Conservation (phyloP, 441 rosid genomes). For the Sinapis alba region DNA sequence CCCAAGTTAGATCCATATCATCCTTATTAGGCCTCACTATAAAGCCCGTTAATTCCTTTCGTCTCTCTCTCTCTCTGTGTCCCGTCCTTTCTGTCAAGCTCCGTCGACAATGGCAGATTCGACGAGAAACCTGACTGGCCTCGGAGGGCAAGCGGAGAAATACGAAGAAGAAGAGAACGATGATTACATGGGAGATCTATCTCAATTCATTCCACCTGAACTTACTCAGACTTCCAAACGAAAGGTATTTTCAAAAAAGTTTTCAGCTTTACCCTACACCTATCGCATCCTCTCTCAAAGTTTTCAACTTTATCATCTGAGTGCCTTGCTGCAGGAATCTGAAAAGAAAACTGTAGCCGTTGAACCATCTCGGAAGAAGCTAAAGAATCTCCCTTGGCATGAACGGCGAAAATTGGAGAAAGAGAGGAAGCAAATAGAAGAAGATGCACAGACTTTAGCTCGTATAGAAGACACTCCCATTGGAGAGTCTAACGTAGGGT, state of each 20-base stretch:
- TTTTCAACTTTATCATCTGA: not conserved
- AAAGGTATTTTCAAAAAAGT: slow-evolving; percentile 21
- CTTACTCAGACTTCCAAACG: slow-evolving; percentile 45
- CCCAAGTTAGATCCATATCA: not conserved
- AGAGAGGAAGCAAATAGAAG: slow-evolving; percentile 78
- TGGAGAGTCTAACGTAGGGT: slow-evolving; percentile 78
- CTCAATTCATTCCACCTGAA: slow-evolving; percentile 64
- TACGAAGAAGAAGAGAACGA: slow-evolving; percentile 40
- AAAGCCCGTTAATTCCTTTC: not conserved
- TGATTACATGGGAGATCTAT: slow-evolving; percentile 88
- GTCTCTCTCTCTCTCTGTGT: not conserved
- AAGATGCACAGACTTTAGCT: slow-evolving; percentile 76
- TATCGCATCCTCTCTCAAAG: not conserved
- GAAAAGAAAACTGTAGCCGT: slow-evolving; percentile 31
- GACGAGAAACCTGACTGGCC: slow-evolving; percentile 28
- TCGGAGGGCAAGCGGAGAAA: slow-evolving; percentile 29
- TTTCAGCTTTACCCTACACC: not conserved
- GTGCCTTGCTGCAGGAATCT: slow-evolving; percentile 43
- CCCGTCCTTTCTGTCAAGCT: not conserved
- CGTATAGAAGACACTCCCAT: slow-evolving; percentile 39
- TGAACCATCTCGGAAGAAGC: slow-evolving; percentile 67
- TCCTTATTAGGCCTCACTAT: not conserved
- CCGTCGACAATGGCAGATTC: not conserved
- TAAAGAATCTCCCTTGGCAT: slow-evolving; percentile 38
- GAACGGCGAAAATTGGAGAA: slow-evolving; percentile 59